These are phyloP conservation scores for Mucor mucedo DNA, from an alignment of 371 early-diverging fungal species.

Conservation along the genomic window DNA sequence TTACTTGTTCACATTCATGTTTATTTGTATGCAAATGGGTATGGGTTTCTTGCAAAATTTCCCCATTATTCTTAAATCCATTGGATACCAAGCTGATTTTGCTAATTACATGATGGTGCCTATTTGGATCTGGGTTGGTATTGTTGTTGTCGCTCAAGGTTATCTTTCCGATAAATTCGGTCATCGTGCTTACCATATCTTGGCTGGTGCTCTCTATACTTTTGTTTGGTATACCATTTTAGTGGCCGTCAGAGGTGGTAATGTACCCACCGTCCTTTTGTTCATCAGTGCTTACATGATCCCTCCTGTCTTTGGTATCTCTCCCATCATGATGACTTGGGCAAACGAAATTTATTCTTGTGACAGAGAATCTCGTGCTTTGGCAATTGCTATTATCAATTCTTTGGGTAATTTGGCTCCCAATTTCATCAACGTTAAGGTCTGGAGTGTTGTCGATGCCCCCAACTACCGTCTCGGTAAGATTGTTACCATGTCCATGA, in stretches of 20 bases:
- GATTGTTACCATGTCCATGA: constrained; percentile 41
- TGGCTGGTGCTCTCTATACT: constrained; percentile 41
- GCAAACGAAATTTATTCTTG: constrained; percentile 42
- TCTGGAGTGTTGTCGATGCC: constrained; percentile 34
- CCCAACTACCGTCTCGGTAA: constrained; percentile 43
- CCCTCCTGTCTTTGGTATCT: constrained; percentile 38
- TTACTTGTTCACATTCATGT: constrained; percentile 40
- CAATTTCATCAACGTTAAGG: constrained; percentile 43
- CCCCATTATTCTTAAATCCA: constrained; percentile 41
- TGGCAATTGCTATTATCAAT: constrained; percentile 48
- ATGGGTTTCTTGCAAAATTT: constrained; percentile 53
- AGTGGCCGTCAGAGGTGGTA: constrained; percentile 54
- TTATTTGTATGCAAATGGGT: constrained; percentile 51
- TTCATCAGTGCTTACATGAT: constrained; percentile 44
- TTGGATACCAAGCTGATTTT: constrained; percentile 38
- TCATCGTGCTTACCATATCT: constrained; percentile 46
- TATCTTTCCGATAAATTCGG: constrained; percentile 40
- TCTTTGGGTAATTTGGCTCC: constrained; percentile 45
- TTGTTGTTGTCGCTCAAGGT: constrained; percentile 49
- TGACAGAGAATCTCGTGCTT: constrained; percentile 38
- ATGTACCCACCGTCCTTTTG: constrained; percentile 34
- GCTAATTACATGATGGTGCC: constrained; percentile 55
- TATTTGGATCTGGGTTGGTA: constrained; percentile 47
- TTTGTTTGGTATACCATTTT: constrained; percentile 58
- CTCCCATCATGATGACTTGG: constrained; percentile 51